A percentile compares a stretch with the other conserved stretches of the same genome.
Evolutionary conservation across 2,329 filamentous ascomycete species (phyloP).

Genomic region (Parascedosporium putredinis): DNA sequence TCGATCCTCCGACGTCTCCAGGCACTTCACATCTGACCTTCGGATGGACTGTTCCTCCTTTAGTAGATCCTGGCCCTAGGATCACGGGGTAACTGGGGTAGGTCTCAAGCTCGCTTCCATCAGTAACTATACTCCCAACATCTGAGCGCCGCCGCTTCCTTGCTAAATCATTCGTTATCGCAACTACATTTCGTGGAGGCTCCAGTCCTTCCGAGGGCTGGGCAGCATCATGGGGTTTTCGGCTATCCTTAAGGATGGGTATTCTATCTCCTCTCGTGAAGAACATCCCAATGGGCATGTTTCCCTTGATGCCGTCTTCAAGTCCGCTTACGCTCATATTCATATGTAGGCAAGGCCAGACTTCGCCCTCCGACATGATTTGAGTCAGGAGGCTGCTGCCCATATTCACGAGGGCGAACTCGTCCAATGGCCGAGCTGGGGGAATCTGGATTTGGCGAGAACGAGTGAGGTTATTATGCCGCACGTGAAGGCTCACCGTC

Average conservation of each 20-base stretch:
- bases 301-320: conserved; percentile 75
- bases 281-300: conserved; percentile 77
- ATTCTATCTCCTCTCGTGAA: conserved; percentile 49
- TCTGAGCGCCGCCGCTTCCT: conserved; percentile 35
- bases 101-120: background rate
- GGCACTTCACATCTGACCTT: too few relatives aligned
- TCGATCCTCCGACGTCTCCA: too few relatives aligned
- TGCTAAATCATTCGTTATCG: background rate
- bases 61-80: background rate
- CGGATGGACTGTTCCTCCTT: background rate
- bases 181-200: too few relatives aligned
- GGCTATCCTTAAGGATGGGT: background rate
- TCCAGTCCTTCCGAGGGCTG: too few relatives aligned
- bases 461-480: conserved; percentile 60
- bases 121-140: conserved; percentile 34
- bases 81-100: too few relatives aligned
- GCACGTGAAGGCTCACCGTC: conserved; percentile 75
- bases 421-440: conserved; percentile 61
- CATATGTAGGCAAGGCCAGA: conserved; percentile 88
- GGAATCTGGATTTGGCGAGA: conserved; percentile 72
- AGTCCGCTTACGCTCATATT: conserved; percentile 86
- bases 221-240: too few relatives aligned
- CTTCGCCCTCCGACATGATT: conserved; percentile 56
- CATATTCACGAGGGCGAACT: conserved; percentile 37
- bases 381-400: conserved; percentile 69